phyloP scores from a whole-genome alignment of 2,329 filamentous ascomycete genomes.

The Ceratocystis diversiconidia region DNA sequence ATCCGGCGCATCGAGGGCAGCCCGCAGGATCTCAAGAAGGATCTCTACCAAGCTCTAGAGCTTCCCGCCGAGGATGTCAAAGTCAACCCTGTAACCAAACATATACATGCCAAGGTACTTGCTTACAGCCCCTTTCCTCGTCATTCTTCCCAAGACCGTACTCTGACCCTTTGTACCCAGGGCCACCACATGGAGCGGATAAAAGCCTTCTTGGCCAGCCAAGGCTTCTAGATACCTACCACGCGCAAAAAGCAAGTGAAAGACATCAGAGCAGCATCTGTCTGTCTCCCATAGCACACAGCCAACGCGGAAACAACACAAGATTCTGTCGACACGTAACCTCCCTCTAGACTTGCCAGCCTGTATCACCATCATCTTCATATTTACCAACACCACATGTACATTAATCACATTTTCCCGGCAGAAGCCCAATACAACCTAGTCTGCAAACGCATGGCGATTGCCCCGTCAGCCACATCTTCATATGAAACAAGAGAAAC shows the following conservation, averaged over 20 bases:
- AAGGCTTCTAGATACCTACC: conserved; percentile 25
- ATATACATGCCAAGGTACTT: conserved; percentile 59
- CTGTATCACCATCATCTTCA: neutral
- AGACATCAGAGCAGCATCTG: neutral
- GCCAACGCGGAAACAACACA: neutral
- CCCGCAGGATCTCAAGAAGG: conserved; percentile 43
- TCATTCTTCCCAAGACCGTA: neutral
- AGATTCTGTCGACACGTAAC: neutral
- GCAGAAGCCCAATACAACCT: neutral
- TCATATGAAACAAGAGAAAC: neutral
- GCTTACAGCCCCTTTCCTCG: conserved; percentile 8
- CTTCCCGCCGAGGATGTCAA: conserved; percentile 40
- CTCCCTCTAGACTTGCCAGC: neutral
- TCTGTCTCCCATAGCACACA: neutral
- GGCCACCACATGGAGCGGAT: conserved; percentile 12
- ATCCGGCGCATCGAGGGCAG: conserved; percentile 73
- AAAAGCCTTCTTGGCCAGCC: conserved; percentile 24
- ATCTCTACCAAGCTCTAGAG: conserved; percentile 45
- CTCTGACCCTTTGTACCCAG: conserved; percentile 6
- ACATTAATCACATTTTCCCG: neutral
- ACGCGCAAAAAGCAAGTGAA: neutral
- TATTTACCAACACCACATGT: neutral
- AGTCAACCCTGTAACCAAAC: conserved; percentile 48
- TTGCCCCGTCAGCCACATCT: neutral
- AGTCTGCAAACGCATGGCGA: neutral